Base-by-base conservation (phyloP, 2,329 filamentous ascomycete species). In the Microsporum canis region DNA sequence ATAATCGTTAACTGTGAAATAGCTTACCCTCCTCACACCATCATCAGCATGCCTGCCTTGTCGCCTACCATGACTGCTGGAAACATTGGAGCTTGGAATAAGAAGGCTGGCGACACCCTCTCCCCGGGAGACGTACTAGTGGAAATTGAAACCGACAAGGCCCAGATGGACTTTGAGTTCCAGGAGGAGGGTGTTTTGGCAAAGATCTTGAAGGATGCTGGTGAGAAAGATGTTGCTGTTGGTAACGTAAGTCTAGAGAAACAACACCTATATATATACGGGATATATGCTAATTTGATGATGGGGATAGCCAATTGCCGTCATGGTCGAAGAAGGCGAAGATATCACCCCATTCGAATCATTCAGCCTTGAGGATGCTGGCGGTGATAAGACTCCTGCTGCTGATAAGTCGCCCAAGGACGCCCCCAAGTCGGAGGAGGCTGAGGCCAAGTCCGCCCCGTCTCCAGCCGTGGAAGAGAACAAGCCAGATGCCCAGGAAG, bases 101-200 rank as follows among this genome's bases (percentile, higher is more conserved):
- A 97, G 84, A 95, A 96, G 81, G 82, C 86, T 67, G 94, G 94
- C 73, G 94, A 99, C 76, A 72, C 80, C 65, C 86, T 99, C 75
- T 80, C 84, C 62, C 91, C 95, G 59, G 94, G 94, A 74, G 94
- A 99, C 75, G 94, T 99, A 55, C 80, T 99, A 68, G 91, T 96
- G 68, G 91, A 96, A 82, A 96, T 97, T 71, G 94, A 99, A 84
- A 99, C 94, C 70, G 94, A 99, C 79, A 99, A 99, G 84, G 94
- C 94, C 66, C 94, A 97, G 81, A 99, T 99, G 94, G 94, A 99
- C 81, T 97, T 99, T 75, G 94, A 99, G 78, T 97, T 95, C 79
- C 94, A 99, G 78, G 94, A 99, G 72, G 94, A 97, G 75, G 94
- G 92, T 80, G 84, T 95, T 63, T 82, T 99, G 68, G 92, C 94